Evolutionary conservation across 371 early-diverging fungal genomes (phyloP), one percentile per base, ranked within the genome.

Genomic region (Rhizopus stolonifer): DNA sequence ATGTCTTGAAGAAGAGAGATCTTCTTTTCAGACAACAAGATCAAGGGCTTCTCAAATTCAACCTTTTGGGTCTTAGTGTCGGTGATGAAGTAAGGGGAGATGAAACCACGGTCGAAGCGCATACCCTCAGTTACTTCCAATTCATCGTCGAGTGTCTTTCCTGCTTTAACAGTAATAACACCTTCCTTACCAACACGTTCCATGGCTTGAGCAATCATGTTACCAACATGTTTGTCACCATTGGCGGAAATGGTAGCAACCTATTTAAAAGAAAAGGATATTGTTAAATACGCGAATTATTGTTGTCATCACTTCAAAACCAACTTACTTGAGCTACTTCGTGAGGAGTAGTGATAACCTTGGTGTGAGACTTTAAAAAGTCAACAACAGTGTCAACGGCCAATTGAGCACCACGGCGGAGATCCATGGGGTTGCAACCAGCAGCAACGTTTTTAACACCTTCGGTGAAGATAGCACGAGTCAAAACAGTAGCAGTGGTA

Each of bases 151-250:
- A 95, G 86, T 52, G 98, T 98, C 85, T 96, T 97, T 65, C 98
- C 98, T 70, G 96, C 98, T 84, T 95, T 94, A 65, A 95, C 93
- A 3, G 98, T 98, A 74, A 98, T 98, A 39, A 96, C 98, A 66
- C 98, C 98, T 81, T 98, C 98, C 84, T 96, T 98, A 69, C 98
- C 98, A 58, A 98, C 98, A 84, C 95, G 96, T 70, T 94, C 96
- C 98, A 98, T 98, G 43, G 98, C 98, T 62, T 92, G 90, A 48
- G 98, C 96, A 79, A 98, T 94, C 77, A 97, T 69, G 56, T 86
- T 73, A 59, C 98, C 98, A 22, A 98, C 90, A 64, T 94, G 92
- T 62, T 85, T 84, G 79, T 98, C 98, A 61, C 98, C 98, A 76
- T 98, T 98, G 56, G 98, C 98, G 31, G 96, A 96, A 74, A 97